Conservation (phyloP, 176 grass and related monocot species). For the Bromus sterilis region DNA sequence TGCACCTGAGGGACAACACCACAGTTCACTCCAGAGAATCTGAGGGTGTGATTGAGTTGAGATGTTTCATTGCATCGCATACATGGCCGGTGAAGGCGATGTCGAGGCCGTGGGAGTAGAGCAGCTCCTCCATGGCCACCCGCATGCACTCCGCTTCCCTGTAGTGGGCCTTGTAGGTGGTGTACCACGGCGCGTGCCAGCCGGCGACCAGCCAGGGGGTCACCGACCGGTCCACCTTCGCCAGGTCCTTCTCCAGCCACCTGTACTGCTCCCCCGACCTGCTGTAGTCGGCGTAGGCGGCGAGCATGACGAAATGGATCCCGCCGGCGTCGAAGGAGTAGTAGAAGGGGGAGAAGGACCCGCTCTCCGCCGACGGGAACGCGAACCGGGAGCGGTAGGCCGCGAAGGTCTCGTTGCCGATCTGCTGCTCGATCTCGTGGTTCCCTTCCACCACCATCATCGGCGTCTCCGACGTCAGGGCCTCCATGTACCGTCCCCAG, state of each 20-base stretch:
- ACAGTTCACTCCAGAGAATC: neutral
- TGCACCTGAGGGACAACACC: constrained; percentile 59
- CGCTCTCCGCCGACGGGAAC: constrained; percentile 59
- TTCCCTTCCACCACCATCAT: constrained; percentile 88
- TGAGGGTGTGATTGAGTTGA: neutral
- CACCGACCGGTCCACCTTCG: constrained; percentile 52
- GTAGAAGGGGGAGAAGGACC: constrained; percentile 70
- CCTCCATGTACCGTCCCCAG: constrained; percentile 95
- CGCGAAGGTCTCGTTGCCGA: constrained; percentile 47
- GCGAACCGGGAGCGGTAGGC: constrained; percentile 72
- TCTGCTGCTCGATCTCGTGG: constrained; percentile 74
- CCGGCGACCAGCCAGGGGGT: constrained; percentile 29
- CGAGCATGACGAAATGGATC: constrained; percentile 91
- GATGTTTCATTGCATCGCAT: too few relatives aligned
- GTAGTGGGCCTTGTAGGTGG: neutral
- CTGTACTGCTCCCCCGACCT: constrained; percentile 66
- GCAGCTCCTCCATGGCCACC: constrained; percentile 65
- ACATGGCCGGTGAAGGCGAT: constrained; percentile 88
- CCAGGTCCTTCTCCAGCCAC: constrained; percentile 74
- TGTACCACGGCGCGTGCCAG: constrained; percentile 57
- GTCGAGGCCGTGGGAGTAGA: constrained; percentile 65
- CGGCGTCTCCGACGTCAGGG: constrained; percentile 53
- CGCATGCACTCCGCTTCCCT: neutral
- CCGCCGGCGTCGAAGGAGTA: constrained; percentile 82
- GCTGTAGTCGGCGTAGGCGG: constrained; percentile 47